These are phyloP conservation scores for Polytolypa hystricis DNA, from an alignment of 2,329 filamentous ascomycete species.

Conservation along the genomic window DNA sequence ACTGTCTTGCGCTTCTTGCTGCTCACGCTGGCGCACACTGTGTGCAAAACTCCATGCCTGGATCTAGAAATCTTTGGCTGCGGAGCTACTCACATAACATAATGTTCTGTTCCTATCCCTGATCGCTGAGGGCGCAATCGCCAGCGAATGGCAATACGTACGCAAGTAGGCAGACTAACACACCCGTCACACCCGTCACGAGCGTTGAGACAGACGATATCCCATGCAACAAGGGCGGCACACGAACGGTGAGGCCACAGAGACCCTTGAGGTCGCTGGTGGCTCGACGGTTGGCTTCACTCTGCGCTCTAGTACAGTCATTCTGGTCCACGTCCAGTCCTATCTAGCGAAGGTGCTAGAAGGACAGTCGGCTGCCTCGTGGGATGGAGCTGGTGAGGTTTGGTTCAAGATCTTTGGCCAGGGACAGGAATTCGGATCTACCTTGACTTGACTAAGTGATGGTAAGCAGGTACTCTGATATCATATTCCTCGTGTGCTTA, in stretches of 20 bases:
- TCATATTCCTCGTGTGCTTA: background rate
- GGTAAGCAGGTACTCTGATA: constrained; percentile 17
- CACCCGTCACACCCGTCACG: constrained; percentile 15
- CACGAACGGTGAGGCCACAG: constrained; percentile 8
- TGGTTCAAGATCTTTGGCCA: constrained; percentile 40
- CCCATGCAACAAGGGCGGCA: constrained; percentile 29
- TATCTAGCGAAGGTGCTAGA: constrained; percentile 33
- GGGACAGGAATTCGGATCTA: constrained; percentile 21
- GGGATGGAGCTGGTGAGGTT: constrained; percentile 28
- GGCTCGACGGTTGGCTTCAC: constrained; percentile 37
- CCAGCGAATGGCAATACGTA: constrained; percentile 15
- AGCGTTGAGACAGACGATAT: constrained; percentile 28
- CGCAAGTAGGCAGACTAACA: constrained; percentile 15
- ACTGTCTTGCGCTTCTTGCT: too few relatives aligned
- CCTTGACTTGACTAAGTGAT: constrained; percentile 33
- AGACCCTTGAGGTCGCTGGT: constrained; percentile 22
- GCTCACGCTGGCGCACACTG: too few relatives aligned
- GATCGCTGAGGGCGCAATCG: background rate
- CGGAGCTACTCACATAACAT: too few relatives aligned
- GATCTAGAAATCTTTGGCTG: too few relatives aligned
- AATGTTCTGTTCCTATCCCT: too few relatives aligned
- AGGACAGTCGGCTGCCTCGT: constrained; percentile 28
- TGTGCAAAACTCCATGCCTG: too few relatives aligned
- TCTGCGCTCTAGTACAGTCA: constrained; percentile 32
- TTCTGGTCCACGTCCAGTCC: constrained; percentile 32